These are phyloP conservation scores for Daldinia concentrica DNA, from an alignment of 495 filamentous ascomycete species.

Conservation along the genomic window DNA sequence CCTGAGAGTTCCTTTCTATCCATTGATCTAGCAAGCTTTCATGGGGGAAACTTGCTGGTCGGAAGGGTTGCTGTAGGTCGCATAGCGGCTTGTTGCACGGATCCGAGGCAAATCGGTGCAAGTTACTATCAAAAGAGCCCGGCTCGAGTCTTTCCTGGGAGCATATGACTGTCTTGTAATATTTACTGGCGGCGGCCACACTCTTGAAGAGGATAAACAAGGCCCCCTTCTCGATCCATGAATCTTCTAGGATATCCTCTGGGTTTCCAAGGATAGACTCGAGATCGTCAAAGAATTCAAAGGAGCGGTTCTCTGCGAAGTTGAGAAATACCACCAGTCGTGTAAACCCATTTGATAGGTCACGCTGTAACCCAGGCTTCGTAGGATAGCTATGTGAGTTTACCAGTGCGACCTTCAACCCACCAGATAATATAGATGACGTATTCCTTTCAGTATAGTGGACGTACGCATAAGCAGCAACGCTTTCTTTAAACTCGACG, in stretches of 20 bases:
- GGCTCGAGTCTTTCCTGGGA: neutral
- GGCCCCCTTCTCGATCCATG: neutral
- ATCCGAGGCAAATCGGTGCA: conserved; percentile 14
- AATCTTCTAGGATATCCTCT: conserved; percentile 17
- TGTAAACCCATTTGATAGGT: neutral
- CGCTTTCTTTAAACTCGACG: conserved; percentile 4
- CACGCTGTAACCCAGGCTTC: neutral
- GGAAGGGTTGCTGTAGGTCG: neutral
- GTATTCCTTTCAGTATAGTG: neutral
- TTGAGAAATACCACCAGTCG: neutral
- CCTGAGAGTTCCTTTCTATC: neutral
- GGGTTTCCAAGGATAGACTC: neutral
- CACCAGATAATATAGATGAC: neutral
- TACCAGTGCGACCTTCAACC: neutral
- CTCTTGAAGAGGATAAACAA: conserved; percentile 18
- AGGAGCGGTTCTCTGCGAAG: neutral
- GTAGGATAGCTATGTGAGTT: conserved; percentile 11
- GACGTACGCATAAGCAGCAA: neutral
- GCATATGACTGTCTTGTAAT: conserved; percentile 14
- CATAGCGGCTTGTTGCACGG: conserved; percentile 14
- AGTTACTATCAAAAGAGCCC: neutral
- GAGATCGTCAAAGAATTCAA: conserved; percentile 10
- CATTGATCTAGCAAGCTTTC: conserved; percentile 9
- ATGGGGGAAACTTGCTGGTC: neutral
- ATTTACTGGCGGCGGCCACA: neutral